Conservation (phyloP, 345 rosid genomes). For the Citrus trifoliata region DNA sequence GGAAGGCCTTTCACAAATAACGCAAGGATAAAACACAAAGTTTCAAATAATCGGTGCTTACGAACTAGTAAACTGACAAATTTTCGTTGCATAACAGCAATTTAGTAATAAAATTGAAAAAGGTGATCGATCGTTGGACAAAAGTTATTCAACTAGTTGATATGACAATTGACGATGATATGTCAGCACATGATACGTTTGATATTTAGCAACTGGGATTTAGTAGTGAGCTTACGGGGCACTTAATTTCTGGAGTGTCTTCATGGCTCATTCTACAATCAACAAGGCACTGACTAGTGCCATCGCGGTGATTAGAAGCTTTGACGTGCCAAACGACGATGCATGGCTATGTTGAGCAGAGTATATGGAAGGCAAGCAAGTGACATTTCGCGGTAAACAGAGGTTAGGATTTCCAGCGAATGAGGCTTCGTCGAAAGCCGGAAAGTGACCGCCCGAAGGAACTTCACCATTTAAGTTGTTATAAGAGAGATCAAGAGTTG, state of each 20-base stretch:
- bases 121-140: no score
- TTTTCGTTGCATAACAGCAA: no score
- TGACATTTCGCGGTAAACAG: constrained; percentile 36
- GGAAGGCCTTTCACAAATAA: no score
- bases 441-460: constrained; percentile 70
- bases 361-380: constrained; percentile 34
- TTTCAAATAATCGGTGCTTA: no score
- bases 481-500: constrained; percentile 67
- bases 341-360: constrained; percentile 17
- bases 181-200: no score
- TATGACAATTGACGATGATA: no score
- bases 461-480: constrained; percentile 59
- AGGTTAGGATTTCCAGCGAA: constrained; percentile 70
- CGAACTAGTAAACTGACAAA: no score
- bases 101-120: no score
- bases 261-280: neutral
- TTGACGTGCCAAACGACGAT: constrained; percentile 32
- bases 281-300: constrained; percentile 36
- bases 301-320: constrained; percentile 38
- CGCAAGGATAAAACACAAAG: no score
- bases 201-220: no score
- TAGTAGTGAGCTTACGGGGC: neutral
- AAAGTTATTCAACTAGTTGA: no score
- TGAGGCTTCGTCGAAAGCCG: constrained; percentile 58
- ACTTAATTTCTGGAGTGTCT: no score